Percentiles rank a stretch among this genome's conserved stretches.
These are phyloP conservation scores for Kazachstania viticola DNA, from an alignment of 805 yeast species.

Conservation along the genomic window DNA sequence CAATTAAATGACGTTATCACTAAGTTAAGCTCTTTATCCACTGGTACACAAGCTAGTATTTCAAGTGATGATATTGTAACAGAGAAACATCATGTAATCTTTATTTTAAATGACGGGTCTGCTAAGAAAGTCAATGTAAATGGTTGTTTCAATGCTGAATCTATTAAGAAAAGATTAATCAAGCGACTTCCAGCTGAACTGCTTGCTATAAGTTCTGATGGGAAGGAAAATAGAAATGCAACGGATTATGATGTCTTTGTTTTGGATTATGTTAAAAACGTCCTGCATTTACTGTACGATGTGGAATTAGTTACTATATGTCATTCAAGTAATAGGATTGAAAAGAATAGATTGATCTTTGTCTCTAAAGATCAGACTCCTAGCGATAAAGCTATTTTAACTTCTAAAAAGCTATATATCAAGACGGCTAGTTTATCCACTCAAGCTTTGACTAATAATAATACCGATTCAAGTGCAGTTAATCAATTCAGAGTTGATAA, in stretches of 20 bases:
- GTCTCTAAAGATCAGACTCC: constrained; percentile 59
- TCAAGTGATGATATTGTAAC: constrained; percentile 22
- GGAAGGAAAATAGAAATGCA: constrained; percentile 20
- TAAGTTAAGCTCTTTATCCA: constrained; percentile 14
- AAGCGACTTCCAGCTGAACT: constrained; percentile 34
- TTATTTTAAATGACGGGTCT: constrained; percentile 67
- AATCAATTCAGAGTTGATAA: constrained; percentile 13
- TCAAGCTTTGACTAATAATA: background rate
- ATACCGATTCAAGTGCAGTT: background rate
- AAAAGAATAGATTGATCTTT: constrained; percentile 56
- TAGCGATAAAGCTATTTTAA: constrained; percentile 43
- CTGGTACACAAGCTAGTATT: background rate
- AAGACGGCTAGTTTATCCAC: constrained; percentile 4
- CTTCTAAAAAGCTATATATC: constrained; percentile 37
- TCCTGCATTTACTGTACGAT: constrained; percentile 46
- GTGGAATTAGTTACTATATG: constrained; percentile 76
- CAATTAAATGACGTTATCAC: constrained; percentile 14
- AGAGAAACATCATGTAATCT: constrained; percentile 40
- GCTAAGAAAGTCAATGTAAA: constrained; percentile 56
- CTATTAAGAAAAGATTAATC: constrained; percentile 60
- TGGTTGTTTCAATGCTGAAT: constrained; percentile 71
- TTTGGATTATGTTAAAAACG: constrained; percentile 32
- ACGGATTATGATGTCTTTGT: constrained; percentile 49
- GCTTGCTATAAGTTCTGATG: constrained; percentile 8
- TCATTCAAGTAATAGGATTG: constrained; percentile 59